A percentile compares a stretch with the other conserved stretches of the same genome.
phyloP scores from a whole-genome alignment of 2,329 filamentous ascomycete genomes.

The Fusarium sp. region DNA sequence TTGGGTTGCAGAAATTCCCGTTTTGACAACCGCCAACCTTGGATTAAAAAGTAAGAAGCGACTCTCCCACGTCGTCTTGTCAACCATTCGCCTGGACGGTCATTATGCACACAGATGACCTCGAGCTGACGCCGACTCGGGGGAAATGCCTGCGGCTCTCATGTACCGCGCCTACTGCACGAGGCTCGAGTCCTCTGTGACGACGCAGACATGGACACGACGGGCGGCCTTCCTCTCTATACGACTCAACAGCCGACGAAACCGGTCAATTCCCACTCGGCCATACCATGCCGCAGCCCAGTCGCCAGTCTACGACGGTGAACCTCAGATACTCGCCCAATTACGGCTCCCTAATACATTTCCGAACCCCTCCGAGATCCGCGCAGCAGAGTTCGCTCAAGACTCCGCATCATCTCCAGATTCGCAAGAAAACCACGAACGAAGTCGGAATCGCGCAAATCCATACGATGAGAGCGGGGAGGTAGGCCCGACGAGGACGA shows the following conservation, averaged over 20 bases:
- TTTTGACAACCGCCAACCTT: not conserved
- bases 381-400: constrained; percentile 1
- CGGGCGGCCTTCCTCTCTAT: constrained; percentile 29
- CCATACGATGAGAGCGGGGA: not conserved
- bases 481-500: not conserved
- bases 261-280: constrained; percentile 20
- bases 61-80: constrained; percentile 10
- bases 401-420: not conserved
- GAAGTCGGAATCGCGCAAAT: not conserved
- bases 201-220: constrained; percentile 35
- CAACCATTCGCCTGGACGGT: constrained; percentile 21
- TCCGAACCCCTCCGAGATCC: constrained; percentile 17
- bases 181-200: constrained; percentile 42
- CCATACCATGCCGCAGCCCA: constrained; percentile 26
- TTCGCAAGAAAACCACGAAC: not conserved
- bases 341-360: constrained; percentile 23
- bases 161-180: constrained; percentile 44
- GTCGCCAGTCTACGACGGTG: not conserved
- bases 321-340: constrained; percentile 39
- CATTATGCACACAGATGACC: constrained; percentile 42
- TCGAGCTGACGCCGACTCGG: constrained; percentile 41
- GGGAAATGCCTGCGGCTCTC: constrained; percentile 46
- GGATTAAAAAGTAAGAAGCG: not conserved
- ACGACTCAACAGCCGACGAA: constrained; percentile 23
- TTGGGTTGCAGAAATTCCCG: constrained; percentile 28